Evolutionary conservation across 2,329 filamentous ascomycete species (phyloP).

Genomic region (Alternaria angustiovoidea): DNA sequence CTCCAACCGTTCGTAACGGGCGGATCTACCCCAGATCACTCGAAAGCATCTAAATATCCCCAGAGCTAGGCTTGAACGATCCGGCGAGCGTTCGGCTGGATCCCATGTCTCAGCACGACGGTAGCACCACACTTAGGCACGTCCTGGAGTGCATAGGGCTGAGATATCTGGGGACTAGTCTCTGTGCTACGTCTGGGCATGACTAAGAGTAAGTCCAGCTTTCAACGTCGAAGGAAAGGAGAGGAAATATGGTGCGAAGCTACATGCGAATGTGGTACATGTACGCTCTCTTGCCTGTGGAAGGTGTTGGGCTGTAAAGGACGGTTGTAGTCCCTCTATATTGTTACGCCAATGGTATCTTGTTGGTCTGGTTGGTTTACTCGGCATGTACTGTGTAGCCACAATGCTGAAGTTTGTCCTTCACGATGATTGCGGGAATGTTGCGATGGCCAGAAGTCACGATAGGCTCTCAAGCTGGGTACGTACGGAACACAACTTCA

Average conservation of each 20-base stretch:
- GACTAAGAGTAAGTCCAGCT: conserved; percentile 10
- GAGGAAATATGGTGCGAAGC: neutral
- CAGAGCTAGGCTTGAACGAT: conserved; percentile 22
- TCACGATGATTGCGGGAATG: neutral
- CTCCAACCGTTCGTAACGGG: neutral
- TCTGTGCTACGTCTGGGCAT: conserved; percentile 16
- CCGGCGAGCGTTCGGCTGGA: conserved; percentile 16
- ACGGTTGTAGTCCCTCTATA: neutral
- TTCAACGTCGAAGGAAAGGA: neutral
- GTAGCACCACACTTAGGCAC: conserved; percentile 21
- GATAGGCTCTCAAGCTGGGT: neutral
- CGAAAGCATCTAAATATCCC: conserved; percentile 19
- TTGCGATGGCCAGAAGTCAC: neutral
- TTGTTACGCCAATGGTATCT: neutral
- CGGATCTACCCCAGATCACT: conserved; percentile 12
- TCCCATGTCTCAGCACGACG: conserved; percentile 23
- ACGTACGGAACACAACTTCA: neutral
- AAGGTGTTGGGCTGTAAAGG: neutral
- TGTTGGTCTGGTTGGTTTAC: neutral
- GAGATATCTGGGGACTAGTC: conserved; percentile 34
- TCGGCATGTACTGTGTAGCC: neutral
- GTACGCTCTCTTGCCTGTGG: neutral
- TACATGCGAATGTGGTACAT: neutral
- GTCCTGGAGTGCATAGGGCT: conserved; percentile 43
- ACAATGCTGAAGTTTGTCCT: neutral